These are phyloP conservation scores for Pythium scleroteichum DNA, from an alignment of 352 stramenopile species.

Conservation along the genomic window DNA sequence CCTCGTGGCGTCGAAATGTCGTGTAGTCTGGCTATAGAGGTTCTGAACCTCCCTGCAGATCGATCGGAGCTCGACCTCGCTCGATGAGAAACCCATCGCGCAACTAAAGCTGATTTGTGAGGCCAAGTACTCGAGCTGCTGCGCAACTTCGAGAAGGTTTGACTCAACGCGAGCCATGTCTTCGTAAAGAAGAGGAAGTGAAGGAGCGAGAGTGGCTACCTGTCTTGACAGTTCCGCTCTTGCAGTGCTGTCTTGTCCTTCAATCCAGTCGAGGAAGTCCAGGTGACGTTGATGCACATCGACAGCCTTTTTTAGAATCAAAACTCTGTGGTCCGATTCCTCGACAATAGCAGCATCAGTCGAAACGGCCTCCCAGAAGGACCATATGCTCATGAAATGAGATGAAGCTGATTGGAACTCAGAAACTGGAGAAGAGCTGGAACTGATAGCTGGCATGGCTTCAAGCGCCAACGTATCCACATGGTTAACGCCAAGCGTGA, in stretches of 20 bases:
- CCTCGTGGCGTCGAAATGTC: slow-evolving; percentile 16
- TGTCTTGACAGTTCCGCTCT: not conserved
- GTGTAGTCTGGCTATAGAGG: slow-evolving; percentile 13
- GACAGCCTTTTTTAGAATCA: not conserved
- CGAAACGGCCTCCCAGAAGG: not conserved
- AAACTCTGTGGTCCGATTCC: not conserved
- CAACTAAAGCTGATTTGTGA: slow-evolving; percentile 27
- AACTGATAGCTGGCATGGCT: slow-evolving; percentile 17
- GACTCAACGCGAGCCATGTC: slow-evolving; percentile 15
- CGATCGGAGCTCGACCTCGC: slow-evolving; percentile 13
- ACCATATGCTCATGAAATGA: slow-evolving; percentile 4
- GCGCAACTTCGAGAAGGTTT: slow-evolving; percentile 20
- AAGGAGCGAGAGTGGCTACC: slow-evolving; percentile 2
- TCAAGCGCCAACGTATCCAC: slow-evolving; percentile 14
- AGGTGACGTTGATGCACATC: slow-evolving; percentile 14
- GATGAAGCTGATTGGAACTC: slow-evolving; percentile 7
- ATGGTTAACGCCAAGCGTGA: not conserved
- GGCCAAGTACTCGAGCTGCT: slow-evolving; percentile 29
- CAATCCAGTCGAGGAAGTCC: slow-evolving; percentile 9
- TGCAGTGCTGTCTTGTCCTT: not conserved
- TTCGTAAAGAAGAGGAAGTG: slow-evolving; percentile 16
- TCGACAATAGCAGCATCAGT: not conserved
- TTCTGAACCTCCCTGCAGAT: slow-evolving; percentile 23
- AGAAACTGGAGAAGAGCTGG: not conserved
- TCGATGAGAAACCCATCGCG: slow-evolving; percentile 8